Conservation (phyloP, 2,329 filamentous ascomycete genomes). For the Penicillium sp. region DNA sequence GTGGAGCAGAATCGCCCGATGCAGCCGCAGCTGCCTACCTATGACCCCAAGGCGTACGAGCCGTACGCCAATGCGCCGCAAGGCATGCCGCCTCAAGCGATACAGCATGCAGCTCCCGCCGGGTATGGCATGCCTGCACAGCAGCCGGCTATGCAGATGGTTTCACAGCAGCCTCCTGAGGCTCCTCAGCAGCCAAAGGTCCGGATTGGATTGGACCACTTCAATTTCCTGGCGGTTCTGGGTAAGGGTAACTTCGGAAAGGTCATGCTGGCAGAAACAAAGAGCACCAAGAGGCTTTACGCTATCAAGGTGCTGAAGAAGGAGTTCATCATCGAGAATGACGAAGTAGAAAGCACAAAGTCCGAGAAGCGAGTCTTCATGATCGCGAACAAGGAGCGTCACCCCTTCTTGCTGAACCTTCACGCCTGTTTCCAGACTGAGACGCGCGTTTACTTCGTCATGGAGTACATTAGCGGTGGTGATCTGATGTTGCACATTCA, state of each 20-base stretch:
- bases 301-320: slow-evolving; percentile 99
- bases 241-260: slow-evolving; percentile 99
- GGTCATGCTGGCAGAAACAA: slow-evolving; percentile 97
- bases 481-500: slow-evolving; percentile 99
- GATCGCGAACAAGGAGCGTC: slow-evolving; percentile 90
- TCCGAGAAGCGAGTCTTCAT: slow-evolving; percentile 97
- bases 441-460: slow-evolving; percentile 96
- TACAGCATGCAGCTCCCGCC: slow-evolving; percentile 24
- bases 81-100: slow-evolving; percentile 25
- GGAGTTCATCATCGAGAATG: slow-evolving; percentile 99
- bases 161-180: too few species aligned
- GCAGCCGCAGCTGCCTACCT: too few species aligned
- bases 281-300: slow-evolving; percentile 81
- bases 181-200: slow-evolving; percentile 36
- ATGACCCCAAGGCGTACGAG: too few species aligned
- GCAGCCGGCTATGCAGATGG: slow-evolving; percentile 10
- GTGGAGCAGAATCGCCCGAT: too few species aligned
- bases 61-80: too few species aligned
- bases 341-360: slow-evolving; percentile 94
- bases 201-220: slow-evolving; percentile 91
- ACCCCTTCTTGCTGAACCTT: slow-evolving; percentile 88
- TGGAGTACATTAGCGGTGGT: slow-evolving; percentile 98
- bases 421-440: slow-evolving; percentile 99
- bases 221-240: slow-evolving; percentile 96
- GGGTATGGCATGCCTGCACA: too few species aligned